Base-by-base conservation (phyloP, 2,329 filamentous ascomycete genomes). In the Diaporthe sp. region DNA sequence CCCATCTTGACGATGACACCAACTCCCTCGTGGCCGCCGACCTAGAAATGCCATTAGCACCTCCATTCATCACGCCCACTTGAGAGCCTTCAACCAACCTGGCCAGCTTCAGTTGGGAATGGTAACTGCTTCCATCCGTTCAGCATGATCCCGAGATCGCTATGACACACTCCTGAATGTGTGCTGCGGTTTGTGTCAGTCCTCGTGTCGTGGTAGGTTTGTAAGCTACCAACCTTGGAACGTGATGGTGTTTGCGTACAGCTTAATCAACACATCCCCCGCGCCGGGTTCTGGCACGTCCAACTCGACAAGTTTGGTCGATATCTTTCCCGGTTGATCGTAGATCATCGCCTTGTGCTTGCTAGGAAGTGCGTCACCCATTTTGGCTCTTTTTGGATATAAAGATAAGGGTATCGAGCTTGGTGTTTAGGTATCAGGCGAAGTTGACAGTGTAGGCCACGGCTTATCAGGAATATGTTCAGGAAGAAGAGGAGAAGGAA, bases 11-110 rank as follows among this genome's bases (percentile, higher is more conserved):
- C 91, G 42, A 94, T 85, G 70, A 87, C 88, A 55, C 91, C 91
- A 2, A 94, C 89, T 25, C 92, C 92, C 82, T 94, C 92, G 79
- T 94, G 92, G 6, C 92, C 92, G 55, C 92, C 92, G 5, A 75
- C 44, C 74, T 75, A 13, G 7, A 93, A 27, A 17, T 19, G 13
- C 15, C 32, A 22, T 71, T 50, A 71, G 56, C 22, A 25, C 27
- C 4, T 30, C 8, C 44, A 9, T 7, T 3, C 12, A 27, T 27
- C 1, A 8, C n/a, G 19, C 12, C 9, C 17, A 22, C 1, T 13
- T n/a, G n/a, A 12, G n/a, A 10, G 8, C n/a, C 9, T 51, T 13
- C n/a, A 17, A 51, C 74, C 13, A 51, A 78, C 71, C 72, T 77
- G 77, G 22, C 72, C 74, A 30, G 53, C 63, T 19, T 66, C 53